Conservation (phyloP, 116 monocot genomes). For the Phalaenopsis hybrid region DNA sequence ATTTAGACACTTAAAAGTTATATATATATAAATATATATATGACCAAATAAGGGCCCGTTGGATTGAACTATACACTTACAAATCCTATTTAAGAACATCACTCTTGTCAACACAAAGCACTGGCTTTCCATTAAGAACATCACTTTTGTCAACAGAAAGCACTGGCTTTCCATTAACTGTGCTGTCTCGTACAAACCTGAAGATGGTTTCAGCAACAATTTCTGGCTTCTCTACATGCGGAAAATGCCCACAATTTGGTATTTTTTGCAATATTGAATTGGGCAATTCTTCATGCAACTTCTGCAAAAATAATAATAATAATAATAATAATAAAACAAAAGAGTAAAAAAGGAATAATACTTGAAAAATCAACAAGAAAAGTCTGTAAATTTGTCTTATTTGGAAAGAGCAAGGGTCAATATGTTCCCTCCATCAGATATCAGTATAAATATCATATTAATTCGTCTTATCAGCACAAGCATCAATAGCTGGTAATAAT, state of each 20-base stretch:
- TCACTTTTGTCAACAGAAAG: not conserved
- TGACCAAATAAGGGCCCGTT: not conserved
- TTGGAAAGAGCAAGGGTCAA: too few species aligned
- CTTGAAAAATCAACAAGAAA: too few species aligned
- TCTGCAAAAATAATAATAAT: slow-evolving; percentile 26
- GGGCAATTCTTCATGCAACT: slow-evolving; percentile 54
- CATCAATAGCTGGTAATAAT: too few species aligned
- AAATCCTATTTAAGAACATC: not conserved
- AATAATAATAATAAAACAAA: too few species aligned
- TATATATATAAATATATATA: not conserved
- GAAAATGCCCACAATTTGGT: slow-evolving; percentile 79
- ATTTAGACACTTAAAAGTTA: not conserved
- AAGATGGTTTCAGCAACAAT: slow-evolving; percentile 36
- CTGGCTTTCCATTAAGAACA: not conserved
- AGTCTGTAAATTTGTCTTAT: too few species aligned
- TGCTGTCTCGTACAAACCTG: slow-evolving; percentile 30
- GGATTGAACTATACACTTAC: not conserved
- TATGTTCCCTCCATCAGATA: too few species aligned
- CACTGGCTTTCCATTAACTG: not conserved
- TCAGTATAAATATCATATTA: too few species aligned
- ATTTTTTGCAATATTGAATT: slow-evolving; percentile 46
- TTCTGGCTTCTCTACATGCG: slow-evolving; percentile 80
- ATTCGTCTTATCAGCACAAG: too few species aligned
- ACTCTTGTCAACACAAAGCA: not conserved
- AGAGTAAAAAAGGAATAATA: too few species aligned